Base-by-base conservation (phyloP, 257 asterid genomes). In the Catharanthus roseus region DNA sequence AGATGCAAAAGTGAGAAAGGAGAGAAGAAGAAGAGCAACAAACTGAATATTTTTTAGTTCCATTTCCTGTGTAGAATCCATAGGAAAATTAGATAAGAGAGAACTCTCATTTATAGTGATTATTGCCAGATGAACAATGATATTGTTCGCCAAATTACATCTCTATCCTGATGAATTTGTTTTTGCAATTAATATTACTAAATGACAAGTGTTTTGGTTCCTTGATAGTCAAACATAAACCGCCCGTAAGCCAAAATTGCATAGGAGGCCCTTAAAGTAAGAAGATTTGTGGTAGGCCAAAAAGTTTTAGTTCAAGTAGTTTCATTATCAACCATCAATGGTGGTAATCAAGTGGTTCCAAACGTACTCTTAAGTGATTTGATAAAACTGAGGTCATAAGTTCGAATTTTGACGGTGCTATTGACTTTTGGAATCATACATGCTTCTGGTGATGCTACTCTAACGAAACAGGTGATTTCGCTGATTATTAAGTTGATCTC, bases 21-120 rank as follows among this genome's bases (percentile, higher is more conserved):
- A 10, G 50, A 68, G 50, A 39, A 68, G 29, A 12, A 67, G 41
- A 3, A 51, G 72, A 21, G 62, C 33, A 68, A 51, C 63, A 24
- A 68, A 33, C 16, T 51, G 72, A 68, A 68, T 23, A 49, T 21
- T 68, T 21, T n/a, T 19, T 1, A 18, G 12, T 24, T 45, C 34
- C 72, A 68, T 50, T n/a, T 61, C 28, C 2, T 3, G 34, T 56
- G 53, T 47, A 47, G 47, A 42, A 3, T 19, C 2, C 21, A 38
- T 12, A 13, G 3, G 5, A 3, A 47, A 47, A 54, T n/a, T n/a
- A n/a, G n/a, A n/a, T n/a, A n/a, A 10, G 33, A 24, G 62, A 24
- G 2, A 12, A 24, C 34, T 34, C 33, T 55, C 2, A 26, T 56
- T 56, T 55, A 12, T 26, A 56, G 36, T 26, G 19, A 26, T 4